Percentiles rank a stretch among this genome's conserved stretches.
Evolutionary conservation across 257 asterid genomes (phyloP).

Genomic region (Prunella vulgaris): DNA sequence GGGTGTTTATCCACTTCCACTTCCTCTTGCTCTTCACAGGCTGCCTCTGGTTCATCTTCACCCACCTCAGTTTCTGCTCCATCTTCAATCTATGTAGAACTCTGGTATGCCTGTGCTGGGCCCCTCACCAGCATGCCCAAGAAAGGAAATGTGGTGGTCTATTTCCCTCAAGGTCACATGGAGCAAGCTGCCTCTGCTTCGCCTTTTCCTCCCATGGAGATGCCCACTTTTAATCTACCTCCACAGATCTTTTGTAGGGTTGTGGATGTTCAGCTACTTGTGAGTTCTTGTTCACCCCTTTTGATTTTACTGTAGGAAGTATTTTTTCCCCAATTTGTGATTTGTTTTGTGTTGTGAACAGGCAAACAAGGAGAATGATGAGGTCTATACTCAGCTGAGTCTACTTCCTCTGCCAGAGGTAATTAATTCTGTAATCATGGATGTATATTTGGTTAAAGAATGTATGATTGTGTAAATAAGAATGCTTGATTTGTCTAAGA

Average conservation of each 20-base stretch:
- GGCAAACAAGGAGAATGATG: constrained; percentile 98
- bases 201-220: constrained; percentile 65
- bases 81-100: constrained; percentile 69
- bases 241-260: constrained; percentile 92
- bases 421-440: constrained; percentile 26
- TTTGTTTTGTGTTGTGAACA: constrained; percentile 24
- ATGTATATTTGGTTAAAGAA: constrained; percentile 1
- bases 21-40: constrained; percentile 68
- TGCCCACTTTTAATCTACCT: constrained; percentile 69
- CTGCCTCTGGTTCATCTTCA: constrained; percentile 38
- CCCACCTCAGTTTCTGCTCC: constrained; percentile 21
- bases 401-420: constrained; percentile 87
- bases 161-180: constrained; percentile 96
- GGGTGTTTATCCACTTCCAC: constrained; percentile 46
- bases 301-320: background rate
- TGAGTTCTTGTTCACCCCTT: constrained; percentile 27
- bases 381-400: constrained; percentile 85
- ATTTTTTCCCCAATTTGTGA: background rate
- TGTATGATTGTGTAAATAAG: background rate
- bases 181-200: constrained; percentile 72
- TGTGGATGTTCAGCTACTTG: constrained; percentile 80
- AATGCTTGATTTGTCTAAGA: background rate
- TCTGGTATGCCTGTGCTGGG: constrained; percentile 99
- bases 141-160: constrained; percentile 82
- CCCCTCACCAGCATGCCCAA: constrained; percentile 83